Base-by-base conservation (phyloP, 768 basidiomycete species). In the Cystobasidium tubakii region DNA sequence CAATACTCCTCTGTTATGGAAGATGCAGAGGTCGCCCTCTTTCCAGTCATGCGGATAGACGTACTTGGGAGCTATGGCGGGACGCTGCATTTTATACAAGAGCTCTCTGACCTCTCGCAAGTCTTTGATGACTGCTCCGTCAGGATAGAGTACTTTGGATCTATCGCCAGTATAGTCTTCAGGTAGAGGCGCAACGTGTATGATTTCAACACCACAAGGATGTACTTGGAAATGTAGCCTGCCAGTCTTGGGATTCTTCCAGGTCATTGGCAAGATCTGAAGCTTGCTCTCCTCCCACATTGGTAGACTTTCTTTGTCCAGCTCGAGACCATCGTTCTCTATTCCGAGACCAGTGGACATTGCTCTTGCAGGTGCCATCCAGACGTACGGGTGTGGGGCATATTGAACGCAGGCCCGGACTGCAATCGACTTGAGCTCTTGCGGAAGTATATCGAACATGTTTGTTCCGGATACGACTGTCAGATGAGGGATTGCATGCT, bases 231-330 rank as follows among this genome's bases (percentile, higher is more conserved):
- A 88, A 80, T 94, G 90, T 25, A 97, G 84, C 1, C 83, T 83
- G 29, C 88, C 87, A 15, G 92, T 95, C 9, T 87, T 86, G 0
- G 92, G 91, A 81, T 94, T 95, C 84, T 94, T 94, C 93, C 93
- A 95, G 7, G 89, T 80, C 89, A 55, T 36, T 23, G 75, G 65
- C 43, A 64, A 66, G n/a, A 27, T 50, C 84, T 92, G 90, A 79
- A 89, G 74, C 81, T 86, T 89, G 46, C 83, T 83, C 79, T 91
- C 89, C 66, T 88, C 86, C 91, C 91, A 96, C n/a, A 84, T 81
- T 0, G 92, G 90, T 27, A 96, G 85, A 74, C 91, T 87, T 21
- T 84, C 81, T 57, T 86, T 76, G 0, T 86, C 81, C 75, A 89
- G 77, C 82, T 95, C 92, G 42, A 87, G 82, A 0, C 88, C 89